phyloP scores from a whole-genome alignment of 2,329 filamentous ascomycete genomes.

The Exophiala aquamarina region DNA sequence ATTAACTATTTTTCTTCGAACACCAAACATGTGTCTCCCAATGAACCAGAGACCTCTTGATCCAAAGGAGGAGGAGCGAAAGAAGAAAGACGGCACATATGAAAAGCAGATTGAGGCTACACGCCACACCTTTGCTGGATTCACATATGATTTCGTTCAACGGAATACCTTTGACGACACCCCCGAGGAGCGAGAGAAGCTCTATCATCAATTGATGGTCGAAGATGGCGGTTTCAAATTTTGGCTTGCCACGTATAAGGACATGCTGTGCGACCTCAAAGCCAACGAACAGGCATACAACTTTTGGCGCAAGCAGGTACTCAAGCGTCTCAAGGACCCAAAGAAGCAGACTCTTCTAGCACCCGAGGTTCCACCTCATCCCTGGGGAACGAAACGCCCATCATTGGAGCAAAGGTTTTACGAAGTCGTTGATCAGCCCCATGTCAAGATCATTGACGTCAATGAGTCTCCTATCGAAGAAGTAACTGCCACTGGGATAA shows the following conservation, averaged over 20 bases:
- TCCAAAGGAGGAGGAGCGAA: conserved; percentile 55
- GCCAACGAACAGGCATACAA: conserved; percentile 57
- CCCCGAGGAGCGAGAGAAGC: conserved; percentile 49
- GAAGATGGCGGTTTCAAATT: conserved; percentile 54
- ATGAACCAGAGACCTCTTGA: conserved; percentile 56
- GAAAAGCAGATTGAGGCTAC: conserved; percentile 55
- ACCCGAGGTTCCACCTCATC: conserved; percentile 53
- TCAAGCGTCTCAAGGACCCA: conserved; percentile 52
- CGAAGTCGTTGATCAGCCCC: conserved; percentile 47
- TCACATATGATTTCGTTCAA: conserved; percentile 57
- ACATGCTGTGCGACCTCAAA: conserved; percentile 47
- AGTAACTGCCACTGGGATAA: conserved; percentile 43
- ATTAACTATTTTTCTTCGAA: conserved; percentile 56
- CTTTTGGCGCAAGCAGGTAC: conserved; percentile 56
- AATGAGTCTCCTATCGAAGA: conserved; percentile 44
- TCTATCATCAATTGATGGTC: conserved; percentile 52
- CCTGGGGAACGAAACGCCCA: conserved; percentile 55
- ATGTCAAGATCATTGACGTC: conserved; percentile 49
- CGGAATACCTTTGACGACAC: conserved; percentile 57
- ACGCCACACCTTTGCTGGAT: conserved; percentile 59
- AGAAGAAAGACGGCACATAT: conserved; percentile 45
- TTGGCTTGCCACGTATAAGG: conserved; percentile 57
- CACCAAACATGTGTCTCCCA: conserved; percentile 60
- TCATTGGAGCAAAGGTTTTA: conserved; percentile 52
- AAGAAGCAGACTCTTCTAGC: conserved; percentile 52